Evolutionary conservation across 768 basidiomycete species (phyloP), one percentile per base, ranked within the genome.

Genomic region (Lactarius evosmus): DNA sequence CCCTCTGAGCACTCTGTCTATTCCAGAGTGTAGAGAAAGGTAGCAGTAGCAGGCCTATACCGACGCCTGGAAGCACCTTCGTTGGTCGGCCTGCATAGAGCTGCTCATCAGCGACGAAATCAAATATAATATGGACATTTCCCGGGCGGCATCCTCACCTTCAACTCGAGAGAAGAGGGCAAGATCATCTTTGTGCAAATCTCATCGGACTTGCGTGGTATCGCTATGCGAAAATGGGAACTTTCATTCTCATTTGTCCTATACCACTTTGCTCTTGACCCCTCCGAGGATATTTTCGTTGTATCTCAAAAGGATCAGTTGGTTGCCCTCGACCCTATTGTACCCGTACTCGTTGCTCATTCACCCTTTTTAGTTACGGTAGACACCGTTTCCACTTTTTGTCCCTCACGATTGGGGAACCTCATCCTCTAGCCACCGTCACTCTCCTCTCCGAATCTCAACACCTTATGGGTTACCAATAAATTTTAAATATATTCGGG

Each of bases 351-450:
- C 16, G 8, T 12, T 17, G 11, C 36, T 50, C 33, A 51, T 25
- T 9, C n/a, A 16, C 9, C 7, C 22, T 50, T 51, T 41, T 19
- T 51, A 57, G 50, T 40, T 17, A 19, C 19, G 9, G 19, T 17
- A 7, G 19, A 29, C 14, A 25, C 30, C 19, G 38, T 17, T 29
- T 58, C 17, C 62, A 58, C 62, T 63, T 58, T 16, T 49, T 62
- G 17, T 62, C 56, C 36, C 56, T 63, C 38, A 58, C 38, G n/a
- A 58, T 32, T 51, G 62, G 62, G 8, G 51, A 53, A 29, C 62
- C 62, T 6, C 62, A 63, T 58, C 56, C 62, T 7, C 40, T 53
- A 22, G 62, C 36, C 16, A 38, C 56, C 6, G 8, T 2, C 12
- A 17, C 33, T 44, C 16, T 29, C 29, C 11, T 29, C 8, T 53